phyloP scores from a whole-genome alignment of 306 rosid species.

The Senna siamea region DNA sequence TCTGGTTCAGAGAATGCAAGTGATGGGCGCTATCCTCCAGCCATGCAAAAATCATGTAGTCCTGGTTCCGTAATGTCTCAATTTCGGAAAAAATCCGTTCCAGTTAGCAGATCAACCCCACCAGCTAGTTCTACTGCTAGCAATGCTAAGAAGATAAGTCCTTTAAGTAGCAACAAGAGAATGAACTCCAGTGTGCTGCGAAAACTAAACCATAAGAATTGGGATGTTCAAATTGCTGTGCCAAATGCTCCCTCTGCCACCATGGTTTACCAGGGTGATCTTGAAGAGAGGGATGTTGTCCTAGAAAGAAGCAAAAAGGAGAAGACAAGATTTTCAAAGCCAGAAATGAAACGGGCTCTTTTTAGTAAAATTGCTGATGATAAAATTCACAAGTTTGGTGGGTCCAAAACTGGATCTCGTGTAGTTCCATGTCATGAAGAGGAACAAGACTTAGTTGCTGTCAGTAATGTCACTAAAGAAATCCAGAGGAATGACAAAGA shows the following conservation, averaged over 20 bases:
- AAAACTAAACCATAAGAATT: conserved; percentile 50
- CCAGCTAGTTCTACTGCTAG: conserved; percentile 51
- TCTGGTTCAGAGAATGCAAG: conserved; percentile 56
- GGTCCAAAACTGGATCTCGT: conserved; percentile 68
- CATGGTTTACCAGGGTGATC: conserved; percentile 32
- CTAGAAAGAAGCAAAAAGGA: conserved; percentile 51
- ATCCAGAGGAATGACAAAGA: conserved; percentile 51
- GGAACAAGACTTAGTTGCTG: conserved; percentile 46
- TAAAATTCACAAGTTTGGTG: conserved; percentile 56
- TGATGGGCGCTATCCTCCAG: conserved; percentile 57
- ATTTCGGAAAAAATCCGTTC: conserved; percentile 46
- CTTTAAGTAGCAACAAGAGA: conserved; percentile 44
- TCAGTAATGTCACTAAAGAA: conserved; percentile 50
- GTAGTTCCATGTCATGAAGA: conserved; percentile 78
- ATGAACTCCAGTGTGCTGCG: conserved; percentile 42
- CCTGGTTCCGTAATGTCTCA: conserved; percentile 49
- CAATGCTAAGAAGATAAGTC: conserved; percentile 55
- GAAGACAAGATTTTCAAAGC: conserved; percentile 51
- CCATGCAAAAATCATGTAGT: conserved; percentile 44
- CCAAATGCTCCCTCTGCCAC: conserved; percentile 40
- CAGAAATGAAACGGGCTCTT: conserved; percentile 57
- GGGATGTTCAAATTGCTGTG: conserved; percentile 59
- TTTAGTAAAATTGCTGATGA: conserved; percentile 60
- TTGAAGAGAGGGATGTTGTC: conserved; percentile 49
- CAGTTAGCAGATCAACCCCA: conserved; percentile 52